Evolutionary conservation across 169 alveolate genomes (phyloP).

Genomic region (Miamiensis avidus): DNA sequence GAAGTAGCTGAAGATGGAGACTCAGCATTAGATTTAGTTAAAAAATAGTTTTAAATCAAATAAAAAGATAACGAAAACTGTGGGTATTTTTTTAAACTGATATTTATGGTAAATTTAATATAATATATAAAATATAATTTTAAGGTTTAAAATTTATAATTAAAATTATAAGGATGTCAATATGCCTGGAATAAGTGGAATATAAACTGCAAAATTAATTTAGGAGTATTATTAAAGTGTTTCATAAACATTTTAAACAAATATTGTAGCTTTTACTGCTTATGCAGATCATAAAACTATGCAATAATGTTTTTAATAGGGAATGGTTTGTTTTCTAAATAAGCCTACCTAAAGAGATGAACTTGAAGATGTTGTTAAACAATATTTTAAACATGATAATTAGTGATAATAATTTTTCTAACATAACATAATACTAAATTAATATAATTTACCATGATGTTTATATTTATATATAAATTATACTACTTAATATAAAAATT

Average conservation of each 20-base stretch:
- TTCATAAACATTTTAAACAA: neutral
- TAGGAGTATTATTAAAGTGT: too few species aligned
- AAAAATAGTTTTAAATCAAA: too few species aligned
- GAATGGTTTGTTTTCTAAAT: neutral
- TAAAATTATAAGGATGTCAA: neutral
- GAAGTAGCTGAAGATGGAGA: neutral
- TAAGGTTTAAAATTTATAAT: too few species aligned
- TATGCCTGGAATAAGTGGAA: neutral
- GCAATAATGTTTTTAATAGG: neutral
- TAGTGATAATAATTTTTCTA: too few species aligned
- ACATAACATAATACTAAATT: too few species aligned
- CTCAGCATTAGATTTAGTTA: neutral
- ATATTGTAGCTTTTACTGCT: neutral
- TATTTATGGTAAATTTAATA: neutral
- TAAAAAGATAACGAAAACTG: too few species aligned
- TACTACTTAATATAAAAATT: too few species aligned
- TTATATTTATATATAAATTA: too few species aligned
- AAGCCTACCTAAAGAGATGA: neutral
- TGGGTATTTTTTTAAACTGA: neutral
- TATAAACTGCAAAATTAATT: neutral
- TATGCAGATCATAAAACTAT: neutral
- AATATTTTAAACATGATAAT: neutral
- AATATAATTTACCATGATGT: too few species aligned
- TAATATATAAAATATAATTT: too few species aligned
- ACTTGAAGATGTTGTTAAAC: too few species aligned